phyloP scores from a whole-genome alignment of 306 rosid genomes.

The Gynostemma pentaphyllum region DNA sequence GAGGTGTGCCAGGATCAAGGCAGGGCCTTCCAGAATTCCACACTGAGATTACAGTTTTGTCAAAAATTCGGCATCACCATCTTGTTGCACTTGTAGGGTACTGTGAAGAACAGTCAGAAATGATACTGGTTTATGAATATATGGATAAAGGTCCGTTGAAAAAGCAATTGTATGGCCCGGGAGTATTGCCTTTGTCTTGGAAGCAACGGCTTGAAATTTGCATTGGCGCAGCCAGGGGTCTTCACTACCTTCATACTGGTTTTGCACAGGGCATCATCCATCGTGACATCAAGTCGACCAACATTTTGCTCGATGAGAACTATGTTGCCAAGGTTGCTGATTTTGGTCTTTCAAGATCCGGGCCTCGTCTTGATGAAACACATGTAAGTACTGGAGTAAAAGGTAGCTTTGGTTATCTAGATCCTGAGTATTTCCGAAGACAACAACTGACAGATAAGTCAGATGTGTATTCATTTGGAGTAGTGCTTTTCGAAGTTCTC shows the following conservation, averaged over 20 bases:
- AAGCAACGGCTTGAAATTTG: conserved; percentile 91
- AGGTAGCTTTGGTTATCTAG: conserved; percentile 94
- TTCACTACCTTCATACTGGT: conserved; percentile 97
- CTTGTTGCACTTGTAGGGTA: conserved; percentile 90
- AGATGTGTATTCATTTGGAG: conserved; percentile 91
- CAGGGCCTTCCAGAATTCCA: conserved; percentile 99
- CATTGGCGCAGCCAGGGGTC: conserved; percentile 93
- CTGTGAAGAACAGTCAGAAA: conserved; percentile 91
- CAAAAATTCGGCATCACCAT: conserved; percentile 86
- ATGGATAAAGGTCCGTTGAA: conserved; percentile 82
- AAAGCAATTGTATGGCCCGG: conserved; percentile 64
- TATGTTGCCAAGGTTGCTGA: conserved; percentile 96
- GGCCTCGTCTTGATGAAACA: conserved; percentile 81
- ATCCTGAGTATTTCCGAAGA: conserved; percentile 91
- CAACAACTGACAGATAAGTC: conserved; percentile 97
- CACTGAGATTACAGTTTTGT: conserved; percentile 67
- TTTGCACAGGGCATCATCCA: conserved; percentile 94
- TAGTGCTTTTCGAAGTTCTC: conserved; percentile 88
- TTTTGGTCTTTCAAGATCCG: conserved; percentile 92
- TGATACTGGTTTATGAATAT: conserved; percentile 91
- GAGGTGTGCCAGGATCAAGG: conserved; percentile 93
- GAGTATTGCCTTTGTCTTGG: conserved; percentile 53
- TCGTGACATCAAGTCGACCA: conserved; percentile 94
- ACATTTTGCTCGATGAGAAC: conserved; percentile 74
- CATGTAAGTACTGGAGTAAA: conserved; percentile 95